These are phyloP conservation scores for Elsinoe ampelina DNA, from an alignment of 2,329 filamentous ascomycete genomes.

Conservation along the genomic window DNA sequence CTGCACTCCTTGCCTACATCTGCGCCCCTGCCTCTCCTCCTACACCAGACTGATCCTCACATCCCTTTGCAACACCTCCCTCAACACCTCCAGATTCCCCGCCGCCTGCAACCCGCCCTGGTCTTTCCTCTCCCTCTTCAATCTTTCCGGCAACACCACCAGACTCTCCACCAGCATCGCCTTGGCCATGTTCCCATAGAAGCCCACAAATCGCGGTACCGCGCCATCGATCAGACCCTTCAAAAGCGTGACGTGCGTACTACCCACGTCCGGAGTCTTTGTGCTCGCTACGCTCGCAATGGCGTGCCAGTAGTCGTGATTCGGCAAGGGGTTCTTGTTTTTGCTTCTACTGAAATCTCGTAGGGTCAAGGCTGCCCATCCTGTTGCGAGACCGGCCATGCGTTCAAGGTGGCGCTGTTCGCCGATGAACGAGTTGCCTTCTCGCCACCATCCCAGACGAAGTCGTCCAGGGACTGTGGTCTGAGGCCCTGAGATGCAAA, in stretches of 20 bases:
- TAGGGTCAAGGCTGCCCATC: slow-evolving; percentile 73
- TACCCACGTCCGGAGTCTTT: slow-evolving; percentile 42
- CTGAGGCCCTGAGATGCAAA: slow-evolving; percentile 67
- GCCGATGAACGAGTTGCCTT: slow-evolving; percentile 43
- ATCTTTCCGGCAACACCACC: slow-evolving; percentile 56
- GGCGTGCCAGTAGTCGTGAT: slow-evolving; percentile 71
- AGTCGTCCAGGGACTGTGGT: slow-evolving; percentile 57
- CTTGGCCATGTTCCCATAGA: slow-evolving; percentile 71
- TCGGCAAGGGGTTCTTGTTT: slow-evolving; percentile 64
- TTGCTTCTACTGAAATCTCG: slow-evolving; percentile 68
- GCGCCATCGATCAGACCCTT: slow-evolving; percentile 51
- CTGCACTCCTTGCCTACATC: too few species aligned
- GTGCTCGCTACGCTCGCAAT: slow-evolving; percentile 70
- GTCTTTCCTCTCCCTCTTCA: slow-evolving; percentile 11
- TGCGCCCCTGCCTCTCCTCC: too few species aligned
- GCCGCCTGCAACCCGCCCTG: slow-evolving; percentile 10
- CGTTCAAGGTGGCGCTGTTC: slow-evolving; percentile 70
- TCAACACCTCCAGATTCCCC: slow-evolving; percentile 15
- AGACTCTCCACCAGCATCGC: slow-evolving; percentile 61
- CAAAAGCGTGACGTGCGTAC: slow-evolving; percentile 42
- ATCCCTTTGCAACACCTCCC: slow-evolving; percentile 17
- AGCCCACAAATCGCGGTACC: slow-evolving; percentile 64
- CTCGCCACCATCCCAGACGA: slow-evolving; percentile 64
- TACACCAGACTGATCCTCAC: slow-evolving; percentile 16
- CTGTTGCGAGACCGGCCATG: slow-evolving; percentile 74